These are phyloP conservation scores for Fusarium solani-melongenae DNA, from an alignment of 2,329 filamentous ascomycete species.

Conservation along the genomic window DNA sequence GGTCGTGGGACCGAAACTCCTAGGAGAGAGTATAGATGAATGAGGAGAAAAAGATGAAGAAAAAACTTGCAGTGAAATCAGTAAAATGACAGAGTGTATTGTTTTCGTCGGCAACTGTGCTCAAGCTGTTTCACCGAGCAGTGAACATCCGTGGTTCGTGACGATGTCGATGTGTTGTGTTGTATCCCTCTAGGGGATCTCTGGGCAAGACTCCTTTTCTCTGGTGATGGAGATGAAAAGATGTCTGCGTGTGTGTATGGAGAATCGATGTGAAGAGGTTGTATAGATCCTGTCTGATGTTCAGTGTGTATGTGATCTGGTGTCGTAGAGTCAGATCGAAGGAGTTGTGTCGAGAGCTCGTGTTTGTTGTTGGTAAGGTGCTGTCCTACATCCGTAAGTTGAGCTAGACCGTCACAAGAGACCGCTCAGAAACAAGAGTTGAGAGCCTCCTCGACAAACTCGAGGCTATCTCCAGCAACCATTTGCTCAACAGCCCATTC, in stretches of 20 bases:
- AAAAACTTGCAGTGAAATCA: background rate
- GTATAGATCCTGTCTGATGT: background rate
- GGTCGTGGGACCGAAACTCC: background rate
- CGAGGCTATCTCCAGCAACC: background rate
- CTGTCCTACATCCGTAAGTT: background rate
- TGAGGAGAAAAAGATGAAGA: background rate
- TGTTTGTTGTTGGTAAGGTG: background rate
- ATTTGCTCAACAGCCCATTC: conserved; percentile 8
- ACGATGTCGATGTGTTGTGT: background rate
- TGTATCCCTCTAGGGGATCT: background rate
- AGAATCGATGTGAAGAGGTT: background rate
- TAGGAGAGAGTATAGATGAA: background rate
- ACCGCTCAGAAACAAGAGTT: background rate
- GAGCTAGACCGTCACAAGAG: background rate
- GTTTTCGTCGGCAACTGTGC: background rate
- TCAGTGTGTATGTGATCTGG: background rate
- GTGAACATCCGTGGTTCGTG: background rate
- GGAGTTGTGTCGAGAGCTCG: background rate
- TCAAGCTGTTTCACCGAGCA: background rate
- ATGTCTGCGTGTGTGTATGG: background rate
- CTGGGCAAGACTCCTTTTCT: background rate
- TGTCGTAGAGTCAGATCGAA: background rate
- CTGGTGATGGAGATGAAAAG: background rate
- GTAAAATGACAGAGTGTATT: background rate
- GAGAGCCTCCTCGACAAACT: background rate